Percentiles rank a stretch among this genome's conserved stretches.
These are phyloP conservation scores for Aspergillus niger DNA, from an alignment of 2,329 filamentous ascomycete species.

Conservation along the genomic window DNA sequence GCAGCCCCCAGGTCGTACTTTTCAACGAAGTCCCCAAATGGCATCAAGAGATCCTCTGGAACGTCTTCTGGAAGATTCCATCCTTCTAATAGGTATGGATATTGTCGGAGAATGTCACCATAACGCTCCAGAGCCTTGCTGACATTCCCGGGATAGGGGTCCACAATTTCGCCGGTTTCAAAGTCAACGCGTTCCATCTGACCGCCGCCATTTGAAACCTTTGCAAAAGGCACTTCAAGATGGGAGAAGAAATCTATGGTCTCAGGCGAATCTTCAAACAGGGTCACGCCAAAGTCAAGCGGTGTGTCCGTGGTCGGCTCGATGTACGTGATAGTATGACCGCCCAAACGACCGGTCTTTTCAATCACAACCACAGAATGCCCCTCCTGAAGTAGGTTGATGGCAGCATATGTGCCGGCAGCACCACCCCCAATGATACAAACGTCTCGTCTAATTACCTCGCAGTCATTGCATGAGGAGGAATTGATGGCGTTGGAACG, in stretches of 20 bases:
- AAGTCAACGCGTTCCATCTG: conserved; percentile 21
- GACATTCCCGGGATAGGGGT: conserved; percentile 15
- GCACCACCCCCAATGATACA: conserved; percentile 34
- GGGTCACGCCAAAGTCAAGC: conserved; percentile 35
- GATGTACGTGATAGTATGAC: conserved; percentile 30
- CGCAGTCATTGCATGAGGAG: neutral
- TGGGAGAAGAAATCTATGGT: conserved; percentile 26
- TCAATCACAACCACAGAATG: conserved; percentile 32
- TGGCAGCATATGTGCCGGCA: conserved; percentile 33
- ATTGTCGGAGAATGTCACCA: conserved; percentile 20
- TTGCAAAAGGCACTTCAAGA: conserved; percentile 20
- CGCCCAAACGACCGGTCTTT: conserved; percentile 28
- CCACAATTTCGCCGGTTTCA: conserved; percentile 21
- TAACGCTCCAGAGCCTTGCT: conserved; percentile 18
- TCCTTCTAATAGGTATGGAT: conserved; percentile 28
- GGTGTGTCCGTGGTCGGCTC: conserved; percentile 21
- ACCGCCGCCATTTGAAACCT: neutral
- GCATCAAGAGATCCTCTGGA: conserved; percentile 32
- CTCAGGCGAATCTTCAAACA: conserved; percentile 25
- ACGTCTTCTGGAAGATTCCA: conserved; percentile 31
- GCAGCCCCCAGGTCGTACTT: conserved; percentile 27
- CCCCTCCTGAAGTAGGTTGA: conserved; percentile 28
- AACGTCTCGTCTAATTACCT: conserved; percentile 27
- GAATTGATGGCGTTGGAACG: neutral
- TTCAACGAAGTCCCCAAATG: conserved; percentile 32